Conservation (phyloP, 2,329 filamentous ascomycete species). For the Plectosphaerella cucumerina region DNA sequence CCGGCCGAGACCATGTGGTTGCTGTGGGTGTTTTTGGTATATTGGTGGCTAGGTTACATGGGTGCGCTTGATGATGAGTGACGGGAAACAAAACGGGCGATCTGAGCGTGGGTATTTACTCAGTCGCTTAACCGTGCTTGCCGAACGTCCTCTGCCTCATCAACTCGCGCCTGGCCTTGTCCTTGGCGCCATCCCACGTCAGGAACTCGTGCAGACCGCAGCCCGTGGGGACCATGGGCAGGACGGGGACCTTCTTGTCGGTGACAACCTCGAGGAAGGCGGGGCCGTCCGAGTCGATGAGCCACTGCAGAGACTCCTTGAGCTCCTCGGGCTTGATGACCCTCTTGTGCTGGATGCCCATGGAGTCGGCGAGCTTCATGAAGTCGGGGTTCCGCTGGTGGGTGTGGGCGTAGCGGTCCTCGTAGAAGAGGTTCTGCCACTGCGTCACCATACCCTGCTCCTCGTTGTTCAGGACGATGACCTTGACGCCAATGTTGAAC, state of each 20-base stretch:
- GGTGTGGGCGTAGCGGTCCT: conserved; percentile 87
- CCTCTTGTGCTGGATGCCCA: conserved; percentile 75
- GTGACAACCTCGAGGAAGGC: conserved; percentile 89
- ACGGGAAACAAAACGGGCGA: background rate
- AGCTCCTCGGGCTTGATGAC: conserved; percentile 73
- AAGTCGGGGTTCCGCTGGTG: conserved; percentile 97
- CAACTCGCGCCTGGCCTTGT: conserved; percentile 60
- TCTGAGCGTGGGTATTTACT: background rate
- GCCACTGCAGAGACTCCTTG: conserved; percentile 75
- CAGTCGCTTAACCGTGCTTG: conserved; percentile 18
- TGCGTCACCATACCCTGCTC: conserved; percentile 99
- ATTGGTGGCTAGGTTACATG: background rate
- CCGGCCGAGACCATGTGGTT: background rate
- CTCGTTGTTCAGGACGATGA: conserved; percentile 93
- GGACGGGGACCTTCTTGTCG: conserved; percentile 88
- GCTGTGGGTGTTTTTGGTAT: background rate
- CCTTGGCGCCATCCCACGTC: conserved; percentile 73
- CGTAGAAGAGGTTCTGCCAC: conserved; percentile 97
- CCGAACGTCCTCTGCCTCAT: conserved; percentile 61
- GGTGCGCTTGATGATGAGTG: background rate
- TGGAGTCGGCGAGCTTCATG: conserved; percentile 85
- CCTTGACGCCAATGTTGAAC: conserved; percentile 95
- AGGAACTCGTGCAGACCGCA: conserved; percentile 89
- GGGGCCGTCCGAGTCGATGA: conserved; percentile 86
- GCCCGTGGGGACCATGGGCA: conserved; percentile 94